Evolutionary conservation across 805 yeast genomes (phyloP), one percentile per base, ranked within the genome.

Genomic region (Torulaspora quercuum): DNA sequence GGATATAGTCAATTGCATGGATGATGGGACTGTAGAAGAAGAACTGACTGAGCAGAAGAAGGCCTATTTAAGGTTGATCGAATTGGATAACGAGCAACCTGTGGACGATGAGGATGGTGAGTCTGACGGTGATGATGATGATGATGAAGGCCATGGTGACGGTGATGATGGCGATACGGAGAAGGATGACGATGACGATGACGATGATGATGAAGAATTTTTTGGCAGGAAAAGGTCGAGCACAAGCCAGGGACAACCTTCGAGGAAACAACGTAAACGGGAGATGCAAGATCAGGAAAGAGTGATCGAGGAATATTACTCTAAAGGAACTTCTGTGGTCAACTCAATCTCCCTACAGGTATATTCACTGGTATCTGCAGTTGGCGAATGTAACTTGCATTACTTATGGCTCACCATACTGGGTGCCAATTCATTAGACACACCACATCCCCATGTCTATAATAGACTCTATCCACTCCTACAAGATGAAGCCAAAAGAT

Each of bases 321-420:
- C 76, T 31, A 86, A 80, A 48, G 99, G 98, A 33, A 77, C 94
- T 0, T 78, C 87, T 0, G 65, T 85, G 2, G 68, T 78, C 7
- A 76, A 86, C 2, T 83, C 97, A 0, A 70, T 81, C 3, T 75
- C 96, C 0, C 73, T 87, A 12, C 88, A 84, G 41, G 69, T 86
- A 3, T 92, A 92, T 60, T 78, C 95, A 1, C 65, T 92, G 34
- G 58, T 89, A 14, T 76, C 95, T 0, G 67, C 80, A 10, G 75
- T 90, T 30, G 97, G 96, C 31, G 95, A 88, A 53, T 82, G 95
- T 1, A 69, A 70, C 28, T 55, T 67, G n/a, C 65, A 67, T 18
- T 77, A 69, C 48, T 64, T 94, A 29, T 92, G 99, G 99, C 68
- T 88, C 3, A 72, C 95, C 0, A 80, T 92, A 2, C 74, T 90